phyloP scores from a whole-genome alignment of 495 filamentous ascomycete species.

The Penicillium herquei region DNA sequence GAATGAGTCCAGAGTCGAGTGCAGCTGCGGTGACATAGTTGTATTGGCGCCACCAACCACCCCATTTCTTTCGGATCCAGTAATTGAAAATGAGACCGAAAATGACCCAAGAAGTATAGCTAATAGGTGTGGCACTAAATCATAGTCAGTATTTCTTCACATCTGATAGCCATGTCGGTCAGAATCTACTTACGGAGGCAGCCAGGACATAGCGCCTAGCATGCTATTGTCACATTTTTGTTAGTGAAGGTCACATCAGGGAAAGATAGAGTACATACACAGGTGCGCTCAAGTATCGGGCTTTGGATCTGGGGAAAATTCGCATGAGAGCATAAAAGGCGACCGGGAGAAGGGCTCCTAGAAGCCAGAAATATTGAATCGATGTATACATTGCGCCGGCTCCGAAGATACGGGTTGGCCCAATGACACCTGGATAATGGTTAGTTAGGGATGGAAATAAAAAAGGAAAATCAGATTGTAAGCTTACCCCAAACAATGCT shows the following conservation, averaged over 20 bases:
- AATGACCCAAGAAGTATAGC: constrained; percentile 58
- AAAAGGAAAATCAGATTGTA: background rate
- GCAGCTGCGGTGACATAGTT: constrained; percentile 57
- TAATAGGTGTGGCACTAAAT: constrained; percentile 50
- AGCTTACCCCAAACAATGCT: constrained; percentile 52
- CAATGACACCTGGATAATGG: constrained; percentile 51
- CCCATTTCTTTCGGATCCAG: constrained; percentile 48
- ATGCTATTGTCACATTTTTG: constrained; percentile 35
- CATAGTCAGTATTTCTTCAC: background rate
- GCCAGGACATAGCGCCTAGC: constrained; percentile 53
- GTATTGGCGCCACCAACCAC: constrained; percentile 57
- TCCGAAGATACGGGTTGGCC: constrained; percentile 60
- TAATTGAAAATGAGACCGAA: constrained; percentile 61
- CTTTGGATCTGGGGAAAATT: constrained; percentile 44
- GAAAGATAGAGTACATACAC: constrained; percentile 13
- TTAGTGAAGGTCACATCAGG: background rate
- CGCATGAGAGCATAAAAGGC: constrained; percentile 48
- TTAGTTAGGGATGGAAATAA: background rate
- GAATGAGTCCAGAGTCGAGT: constrained; percentile 54
- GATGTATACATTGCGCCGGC: constrained; percentile 55
- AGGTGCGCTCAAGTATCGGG: constrained; percentile 54
- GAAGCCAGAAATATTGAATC: constrained; percentile 54
- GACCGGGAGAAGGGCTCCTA: constrained; percentile 53
- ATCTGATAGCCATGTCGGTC: background rate
- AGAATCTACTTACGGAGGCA: constrained; percentile 46